Evolutionary conservation across 345 rosid genomes (phyloP), one percentile per base, ranked within the genome.

Genomic region (Moricandia arvensis): DNA sequence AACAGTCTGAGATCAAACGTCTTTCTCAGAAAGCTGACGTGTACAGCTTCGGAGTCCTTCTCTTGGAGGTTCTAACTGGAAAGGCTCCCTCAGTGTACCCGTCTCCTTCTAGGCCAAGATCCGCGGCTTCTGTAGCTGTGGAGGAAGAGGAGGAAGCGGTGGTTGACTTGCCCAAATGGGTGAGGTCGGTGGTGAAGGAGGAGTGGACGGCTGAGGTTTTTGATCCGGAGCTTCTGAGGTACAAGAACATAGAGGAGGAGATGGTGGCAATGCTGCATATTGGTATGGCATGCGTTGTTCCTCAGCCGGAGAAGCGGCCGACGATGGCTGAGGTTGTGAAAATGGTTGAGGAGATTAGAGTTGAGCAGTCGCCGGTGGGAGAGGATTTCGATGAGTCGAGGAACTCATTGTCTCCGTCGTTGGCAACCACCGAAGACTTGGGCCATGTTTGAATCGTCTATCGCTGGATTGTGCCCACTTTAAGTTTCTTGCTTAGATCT

Each of bases 141-240:
- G 90, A 83, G 8, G 94, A 85, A 6, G 96, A 87, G 31, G 85
- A 79, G 9, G 82, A 73, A 54, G 71, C 66, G 47, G 80, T 80
- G 0, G 84, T 82, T 61, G 98, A 94, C 72, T 89, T 94, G 60
- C 96, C 97, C 0, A 94, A 85, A 59, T 91, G 98, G 98, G 98
- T 94, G 45, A 78, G 91, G 73, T 94, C 97, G 1, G 96, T 94
- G 31, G 97, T 94, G 38, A 94, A 87, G 83, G 97, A 94, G 79
- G 98, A 91, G 79, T 91, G 97, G 97, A 94, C 98, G 11, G 94
- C 96, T 5, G 98, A 94, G 82, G 97, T 94, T 74, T 94, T 94
- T 75, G 98, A 94, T 79, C 87, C 87, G 77, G 98, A 94, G 78
- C 90, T 94, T 35, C 27, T 94, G 78, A 89, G 98, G 89, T 94